Conservation (phyloP, 768 basidiomycete species). For the Daedaleopsis sinensis region DNA sequence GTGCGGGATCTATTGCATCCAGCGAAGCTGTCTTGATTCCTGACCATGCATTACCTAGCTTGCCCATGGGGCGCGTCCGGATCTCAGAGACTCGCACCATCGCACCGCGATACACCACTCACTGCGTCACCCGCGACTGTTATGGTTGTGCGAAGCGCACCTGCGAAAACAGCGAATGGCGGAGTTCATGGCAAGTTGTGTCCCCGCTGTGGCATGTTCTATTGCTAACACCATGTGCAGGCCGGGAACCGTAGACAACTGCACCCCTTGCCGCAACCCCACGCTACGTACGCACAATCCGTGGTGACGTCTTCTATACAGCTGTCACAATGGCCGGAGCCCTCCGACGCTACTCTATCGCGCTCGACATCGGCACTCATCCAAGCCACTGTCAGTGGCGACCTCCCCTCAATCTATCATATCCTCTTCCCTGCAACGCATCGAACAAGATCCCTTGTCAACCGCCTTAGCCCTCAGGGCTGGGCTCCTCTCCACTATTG, state of each 20-base stretch:
- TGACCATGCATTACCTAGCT: slow-evolving; percentile 43
- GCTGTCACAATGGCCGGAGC: slow-evolving; percentile 2
- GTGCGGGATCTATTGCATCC: slow-evolving; percentile 41
- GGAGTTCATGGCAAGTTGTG: slow-evolving; percentile 55
- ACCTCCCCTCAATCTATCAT: slow-evolving; percentile 17
- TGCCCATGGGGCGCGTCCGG: slow-evolving; percentile 70
- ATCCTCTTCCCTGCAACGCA: slow-evolving; percentile 38
- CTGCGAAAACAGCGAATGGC: slow-evolving; percentile 63
- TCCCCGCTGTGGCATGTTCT: background rate
- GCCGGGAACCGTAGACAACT: slow-evolving; percentile 13
- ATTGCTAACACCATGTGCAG: background rate
- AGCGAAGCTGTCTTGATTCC: background rate
- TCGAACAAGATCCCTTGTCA: slow-evolving; percentile 48
- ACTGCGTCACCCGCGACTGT: slow-evolving; percentile 57
- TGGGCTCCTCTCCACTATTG: slow-evolving; percentile 80
- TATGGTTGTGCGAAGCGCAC: slow-evolving; percentile 72
- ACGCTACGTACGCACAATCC: slow-evolving; percentile 16
- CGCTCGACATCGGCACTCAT: slow-evolving; percentile 16
- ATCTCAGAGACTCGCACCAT: slow-evolving; percentile 71
- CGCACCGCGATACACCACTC: slow-evolving; percentile 75
- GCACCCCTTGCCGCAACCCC: slow-evolving; percentile 15
- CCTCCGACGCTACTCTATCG: slow-evolving; percentile 10
- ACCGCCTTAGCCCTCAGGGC: slow-evolving; percentile 65
- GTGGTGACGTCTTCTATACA: slow-evolving; percentile 10
- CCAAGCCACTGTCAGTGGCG: slow-evolving; percentile 13